Evolutionary conservation across 768 basidiomycete genomes (phyloP).

Genomic region (Gyrodon lividus): DNA sequence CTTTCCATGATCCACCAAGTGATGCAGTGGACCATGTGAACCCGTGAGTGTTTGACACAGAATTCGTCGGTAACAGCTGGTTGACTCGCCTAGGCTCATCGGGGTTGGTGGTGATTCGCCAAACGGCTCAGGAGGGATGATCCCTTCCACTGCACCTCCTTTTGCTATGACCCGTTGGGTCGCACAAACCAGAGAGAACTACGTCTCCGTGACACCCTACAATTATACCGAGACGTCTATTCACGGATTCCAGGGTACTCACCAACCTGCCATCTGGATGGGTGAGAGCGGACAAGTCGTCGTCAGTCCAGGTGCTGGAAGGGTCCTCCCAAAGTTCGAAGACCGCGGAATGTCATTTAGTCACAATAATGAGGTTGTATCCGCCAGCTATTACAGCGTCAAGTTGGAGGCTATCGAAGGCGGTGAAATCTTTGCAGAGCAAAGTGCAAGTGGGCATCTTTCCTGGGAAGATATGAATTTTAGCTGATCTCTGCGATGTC

Average conservation of each 20-base stretch:
- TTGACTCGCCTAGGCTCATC: constrained; percentile 44
- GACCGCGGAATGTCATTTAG: constrained; percentile 55
- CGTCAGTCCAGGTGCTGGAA: constrained; percentile 55
- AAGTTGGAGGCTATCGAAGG: constrained; percentile 52
- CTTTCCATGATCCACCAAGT: constrained; percentile 32
- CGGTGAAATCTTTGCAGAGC: constrained; percentile 54
- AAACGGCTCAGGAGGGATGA: constrained; percentile 74
- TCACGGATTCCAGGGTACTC: constrained; percentile 77
- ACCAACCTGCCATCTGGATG: constrained; percentile 91
- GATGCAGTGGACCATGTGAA: constrained; percentile 46
- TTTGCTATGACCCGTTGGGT: constrained; percentile 89
- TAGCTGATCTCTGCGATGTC: constrained; percentile 1
- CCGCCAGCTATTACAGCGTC: constrained; percentile 56
- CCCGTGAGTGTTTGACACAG: constrained; percentile 34
- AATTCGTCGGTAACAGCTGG: background rate
- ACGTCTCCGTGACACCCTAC: constrained; percentile 70
- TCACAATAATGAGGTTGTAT: constrained; percentile 52
- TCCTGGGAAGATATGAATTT: background rate
- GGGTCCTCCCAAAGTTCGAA: constrained; percentile 54
- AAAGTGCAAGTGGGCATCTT: constrained; percentile 54
- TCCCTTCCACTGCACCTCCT: constrained; percentile 72
- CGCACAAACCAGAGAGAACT: constrained; percentile 75
- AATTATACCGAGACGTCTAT: constrained; percentile 59
- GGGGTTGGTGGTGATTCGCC: constrained; percentile 73
- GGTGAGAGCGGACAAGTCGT: constrained; percentile 69